phyloP scores from a whole-genome alignment of 306 rosid species.

The Chamaecrista fasciculata region DNA sequence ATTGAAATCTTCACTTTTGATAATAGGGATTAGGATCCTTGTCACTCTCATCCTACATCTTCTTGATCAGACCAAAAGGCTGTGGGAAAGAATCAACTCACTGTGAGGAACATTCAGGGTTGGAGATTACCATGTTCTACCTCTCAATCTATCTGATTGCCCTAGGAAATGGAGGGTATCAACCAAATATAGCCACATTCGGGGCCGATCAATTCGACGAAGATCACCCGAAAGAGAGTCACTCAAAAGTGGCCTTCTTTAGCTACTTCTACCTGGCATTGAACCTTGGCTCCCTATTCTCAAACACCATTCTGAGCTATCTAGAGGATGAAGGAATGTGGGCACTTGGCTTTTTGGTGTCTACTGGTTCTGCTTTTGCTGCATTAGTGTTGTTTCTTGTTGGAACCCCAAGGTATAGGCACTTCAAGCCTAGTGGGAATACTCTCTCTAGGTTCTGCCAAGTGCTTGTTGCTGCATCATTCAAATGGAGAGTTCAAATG shows the following conservation, averaged over 20 bases:
- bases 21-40: slow-evolving; percentile 68
- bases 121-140: slow-evolving; percentile 47
- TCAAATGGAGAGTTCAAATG: slow-evolving; percentile 39
- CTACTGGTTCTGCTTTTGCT: slow-evolving; percentile 51
- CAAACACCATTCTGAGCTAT: slow-evolving; percentile 65
- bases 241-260: slow-evolving; percentile 53
- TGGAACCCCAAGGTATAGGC: slow-evolving; percentile 51
- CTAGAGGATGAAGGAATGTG: slow-evolving; percentile 58
- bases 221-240: slow-evolving; percentile 40
- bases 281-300: slow-evolving; percentile 63
- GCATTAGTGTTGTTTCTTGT: slow-evolving; percentile 44
- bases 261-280: slow-evolving; percentile 60
- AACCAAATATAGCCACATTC: slow-evolving; percentile 58
- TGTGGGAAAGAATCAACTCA: slow-evolving; percentile 59
- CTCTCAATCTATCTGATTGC: slow-evolving; percentile 62
- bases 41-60: slow-evolving; percentile 65
- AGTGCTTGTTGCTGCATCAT: slow-evolving; percentile 59
- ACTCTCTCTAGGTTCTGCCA: slow-evolving; percentile 65
- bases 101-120: slow-evolving; percentile 38
- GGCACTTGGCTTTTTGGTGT: slow-evolving; percentile 54
- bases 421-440: slow-evolving; percentile 60
- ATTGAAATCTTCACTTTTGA: slow-evolving; percentile 11
- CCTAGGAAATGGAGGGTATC: slow-evolving; percentile 63
- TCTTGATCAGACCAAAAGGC: slow-evolving; percentile 69
- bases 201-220: slow-evolving; percentile 73